Conservation (phyloP, 1,139 yeast species). For the Pneumocystis jirovecii region DNA sequence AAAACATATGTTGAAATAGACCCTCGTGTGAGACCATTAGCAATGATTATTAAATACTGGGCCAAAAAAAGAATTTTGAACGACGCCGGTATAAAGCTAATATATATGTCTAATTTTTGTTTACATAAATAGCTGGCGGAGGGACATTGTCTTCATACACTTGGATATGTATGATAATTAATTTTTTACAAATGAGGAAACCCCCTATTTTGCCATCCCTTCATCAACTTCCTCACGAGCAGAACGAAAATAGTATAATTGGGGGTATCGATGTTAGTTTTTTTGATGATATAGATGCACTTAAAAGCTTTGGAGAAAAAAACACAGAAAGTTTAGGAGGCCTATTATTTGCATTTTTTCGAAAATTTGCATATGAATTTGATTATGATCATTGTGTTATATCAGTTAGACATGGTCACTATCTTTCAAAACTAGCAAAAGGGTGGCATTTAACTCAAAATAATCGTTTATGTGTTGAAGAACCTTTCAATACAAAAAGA, state of each 20-base stretch:
- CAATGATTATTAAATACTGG: constrained; percentile 19
- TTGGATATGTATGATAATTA: constrained; percentile 19
- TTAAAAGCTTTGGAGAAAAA: constrained; percentile 13
- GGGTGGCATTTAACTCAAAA: constrained; percentile 17
- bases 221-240: constrained; percentile 13
- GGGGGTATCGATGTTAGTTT: constrained; percentile 16
- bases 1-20: constrained; percentile 18
- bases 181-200: constrained; percentile 16
- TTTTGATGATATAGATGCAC: constrained; percentile 16
- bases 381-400: constrained; percentile 16
- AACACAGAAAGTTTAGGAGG: constrained; percentile 17
- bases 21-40: constrained; percentile 18
- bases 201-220: constrained; percentile 18
- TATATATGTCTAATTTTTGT: neutral
- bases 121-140: constrained; percentile 13
- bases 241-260: constrained; percentile 8
- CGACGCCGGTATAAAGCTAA: constrained; percentile 13
- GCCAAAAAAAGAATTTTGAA: constrained; percentile 18
- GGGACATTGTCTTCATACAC: constrained; percentile 20
- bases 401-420: constrained; percentile 17
- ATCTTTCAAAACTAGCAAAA: constrained; percentile 16
- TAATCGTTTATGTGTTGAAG: constrained; percentile 18
- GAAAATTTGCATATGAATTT: constrained; percentile 17
- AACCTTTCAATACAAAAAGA: constrained; percentile 17
- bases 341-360: constrained; percentile 17